Evolutionary conservation across 176 grass and related monocot genomes (phyloP), one percentile per base, ranked within the genome.

Genomic region (Panicum miliaceum): DNA sequence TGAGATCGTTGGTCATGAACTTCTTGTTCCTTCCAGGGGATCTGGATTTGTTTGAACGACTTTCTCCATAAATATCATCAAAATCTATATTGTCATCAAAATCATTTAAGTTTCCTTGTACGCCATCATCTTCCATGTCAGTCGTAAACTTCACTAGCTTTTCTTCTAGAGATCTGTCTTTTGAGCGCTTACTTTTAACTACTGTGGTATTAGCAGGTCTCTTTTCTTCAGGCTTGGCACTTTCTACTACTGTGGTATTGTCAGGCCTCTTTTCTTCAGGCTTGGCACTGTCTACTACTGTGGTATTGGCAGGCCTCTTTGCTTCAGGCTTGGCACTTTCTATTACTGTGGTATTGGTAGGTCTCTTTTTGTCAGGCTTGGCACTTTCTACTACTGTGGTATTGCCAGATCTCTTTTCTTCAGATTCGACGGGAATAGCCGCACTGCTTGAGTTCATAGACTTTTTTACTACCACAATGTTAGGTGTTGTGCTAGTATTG

Each of bases 111-210:
- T 22, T 86, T 2, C 66, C 84, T 22, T 84, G 75, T 67, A 63
- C 6, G 8, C 37, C 84, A 62, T 82, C 76, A 14, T 87, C 88
- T 77, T 90, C 86, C 35, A 61, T 36, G 12, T 66, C 81, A 75
- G 81, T 71, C 42, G 82, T 52, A 5, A 86, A 61, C 38, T 84
- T 91, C 57, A 73, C 64, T 61, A 20, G 89, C 48, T 77, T 90
- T 81, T 82, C 91, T 88, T 93, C 87, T 32, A 72, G 79, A 43
- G 78, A 89, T 87, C 74, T 82, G 12, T 52, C 67, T 70, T 82
- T 64, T 38, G 77, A 64, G 20, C 34, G 12, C 60, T 41, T 90
- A 35, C 26, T 64, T 64, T 22, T 26, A n/a, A 36, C 32, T 63
- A 34, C 52, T 74, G 77, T 88, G 37, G 64, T 78, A 56, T 86